A percentile compares a stretch with the other conserved stretches of the same genome.
These are phyloP conservation scores for Citrus maxima DNA, from an alignment of 345 rosid species.

Conservation along the genomic window DNA sequence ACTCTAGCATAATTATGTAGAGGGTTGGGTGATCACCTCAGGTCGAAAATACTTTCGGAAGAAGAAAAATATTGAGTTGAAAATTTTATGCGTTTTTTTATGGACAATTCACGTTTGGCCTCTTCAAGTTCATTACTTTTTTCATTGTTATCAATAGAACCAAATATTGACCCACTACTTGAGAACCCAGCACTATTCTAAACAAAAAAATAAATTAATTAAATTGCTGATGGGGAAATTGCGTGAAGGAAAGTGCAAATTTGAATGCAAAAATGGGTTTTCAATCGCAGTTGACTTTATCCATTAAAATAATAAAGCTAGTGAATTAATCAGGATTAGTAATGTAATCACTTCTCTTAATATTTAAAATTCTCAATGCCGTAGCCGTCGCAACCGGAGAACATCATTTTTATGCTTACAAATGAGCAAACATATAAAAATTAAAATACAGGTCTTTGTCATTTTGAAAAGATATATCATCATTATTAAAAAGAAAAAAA, in stretches of 20 bases:
- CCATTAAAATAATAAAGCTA: background rate
- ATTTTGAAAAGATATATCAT: background rate
- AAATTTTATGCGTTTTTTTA: too few relatives aligned
- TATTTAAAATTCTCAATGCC: background rate
- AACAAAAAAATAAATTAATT: too few relatives aligned
- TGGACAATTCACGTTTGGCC: too few relatives aligned
- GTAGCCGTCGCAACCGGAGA: background rate
- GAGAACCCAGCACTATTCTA: too few relatives aligned
- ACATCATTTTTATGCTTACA: too few relatives aligned
- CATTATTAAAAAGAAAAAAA: background rate
- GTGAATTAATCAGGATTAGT: background rate
- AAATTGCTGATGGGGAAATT: slow-evolving; percentile 1
- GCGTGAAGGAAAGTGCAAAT: slow-evolving; percentile 7
- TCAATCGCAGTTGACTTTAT: background rate
- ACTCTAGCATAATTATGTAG: too few relatives aligned
- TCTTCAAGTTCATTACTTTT: too few relatives aligned
- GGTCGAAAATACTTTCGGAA: too few relatives aligned
- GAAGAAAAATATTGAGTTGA: too few relatives aligned
- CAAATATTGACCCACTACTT: background rate
- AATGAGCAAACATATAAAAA: background rate
- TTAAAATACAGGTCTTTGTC: background rate
- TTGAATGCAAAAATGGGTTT: background rate
- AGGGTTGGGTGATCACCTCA: too few relatives aligned
- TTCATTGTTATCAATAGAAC: too few relatives aligned
- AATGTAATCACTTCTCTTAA: background rate